These are phyloP conservation scores for Ramaria rubella DNA, from an alignment of 768 basidiomycete species.

Conservation along the genomic window DNA sequence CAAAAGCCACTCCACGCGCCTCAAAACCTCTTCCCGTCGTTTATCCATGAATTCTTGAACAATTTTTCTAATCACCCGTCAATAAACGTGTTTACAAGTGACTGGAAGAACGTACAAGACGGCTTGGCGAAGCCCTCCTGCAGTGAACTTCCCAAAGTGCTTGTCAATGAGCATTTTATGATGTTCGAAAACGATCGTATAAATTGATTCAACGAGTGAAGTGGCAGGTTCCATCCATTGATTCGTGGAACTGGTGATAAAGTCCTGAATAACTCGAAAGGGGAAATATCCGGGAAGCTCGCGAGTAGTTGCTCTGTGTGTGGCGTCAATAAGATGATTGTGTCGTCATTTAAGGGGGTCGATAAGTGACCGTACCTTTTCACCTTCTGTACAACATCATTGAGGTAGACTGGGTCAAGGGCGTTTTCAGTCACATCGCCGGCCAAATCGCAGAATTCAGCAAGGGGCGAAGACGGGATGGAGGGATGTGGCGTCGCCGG, in stretches of 20 bases:
- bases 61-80: constrained; percentile 31
- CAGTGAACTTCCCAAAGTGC: constrained; percentile 49
- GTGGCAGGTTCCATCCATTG: constrained; percentile 33
- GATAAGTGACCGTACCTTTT: constrained; percentile 35
- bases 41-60: constrained; percentile 46
- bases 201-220: constrained; percentile 37
- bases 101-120: constrained; percentile 29
- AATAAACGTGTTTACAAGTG: constrained; percentile 17
- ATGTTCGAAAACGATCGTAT: constrained; percentile 32
- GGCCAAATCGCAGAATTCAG: too few relatives aligned
- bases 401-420: constrained; percentile 40
- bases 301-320: not conserved
- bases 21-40: constrained; percentile 33
- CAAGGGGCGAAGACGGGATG: too few relatives aligned
- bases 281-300: constrained; percentile 6
- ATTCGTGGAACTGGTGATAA: constrained; percentile 5
- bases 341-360: not conserved
- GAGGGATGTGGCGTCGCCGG: too few relatives aligned
- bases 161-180: constrained; percentile 35
- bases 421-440: not conserved
- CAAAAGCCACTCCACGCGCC: constrained; percentile 43
- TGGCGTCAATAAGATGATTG: not conserved
- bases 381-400: constrained; percentile 45
- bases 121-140: constrained; percentile 45
- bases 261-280: not conserved